Base-by-base conservation (phyloP, 192 early-diverging fungal genomes). In the Phlyctochytrium bullatum region DNA sequence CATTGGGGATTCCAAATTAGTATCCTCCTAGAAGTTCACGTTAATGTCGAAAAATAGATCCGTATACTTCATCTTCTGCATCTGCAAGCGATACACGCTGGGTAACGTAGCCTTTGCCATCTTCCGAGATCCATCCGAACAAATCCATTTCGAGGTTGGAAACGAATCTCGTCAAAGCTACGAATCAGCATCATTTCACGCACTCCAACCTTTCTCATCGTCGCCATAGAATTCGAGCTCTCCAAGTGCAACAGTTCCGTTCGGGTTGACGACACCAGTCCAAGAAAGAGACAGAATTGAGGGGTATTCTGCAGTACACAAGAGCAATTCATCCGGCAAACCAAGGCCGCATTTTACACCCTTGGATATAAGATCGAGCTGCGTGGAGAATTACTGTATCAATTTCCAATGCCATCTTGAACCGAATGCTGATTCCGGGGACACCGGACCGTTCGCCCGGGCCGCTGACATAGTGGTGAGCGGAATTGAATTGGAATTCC, bases 201-300 rank as follows among this genome's bases (percentile, higher is more conserved):
- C 35, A 53, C 20, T 34, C 73, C 3, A 74, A 86, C 80, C 69
- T 71, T 62, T 64, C 2, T 74, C 67, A 3, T 52, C 54, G 57
- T 83, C 73, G 14, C 69, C 24, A 63, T 76, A 77, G 50, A 91
- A 89, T 27, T 62, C 78, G 52, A 87, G 64, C 31, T 80, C 71
- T 16, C 71, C 56, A 29, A 89, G 72, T 30, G 84, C 36, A 14
- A 80, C 68, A 12, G 88, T 90, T 32, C 81, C 82, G 34, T 64
- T 67, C 29, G 81, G 61, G 66, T 85, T 86, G 14, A 85, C 81
- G 34, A 89, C 85, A 27, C 84, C 87, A 14, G 77, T 59, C 90
- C 90, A 92, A 1, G 88, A 84, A 29, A 93, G 81, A 28, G 85
- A 88, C 57, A 92, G 82, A 16, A 92, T 81, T 2, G 91, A 88